Percentiles rank a stretch among this genome's conserved stretches.
Conservation (phyloP, 306 rosid genomes). For the Pterocarpus macrocarpus region DNA sequence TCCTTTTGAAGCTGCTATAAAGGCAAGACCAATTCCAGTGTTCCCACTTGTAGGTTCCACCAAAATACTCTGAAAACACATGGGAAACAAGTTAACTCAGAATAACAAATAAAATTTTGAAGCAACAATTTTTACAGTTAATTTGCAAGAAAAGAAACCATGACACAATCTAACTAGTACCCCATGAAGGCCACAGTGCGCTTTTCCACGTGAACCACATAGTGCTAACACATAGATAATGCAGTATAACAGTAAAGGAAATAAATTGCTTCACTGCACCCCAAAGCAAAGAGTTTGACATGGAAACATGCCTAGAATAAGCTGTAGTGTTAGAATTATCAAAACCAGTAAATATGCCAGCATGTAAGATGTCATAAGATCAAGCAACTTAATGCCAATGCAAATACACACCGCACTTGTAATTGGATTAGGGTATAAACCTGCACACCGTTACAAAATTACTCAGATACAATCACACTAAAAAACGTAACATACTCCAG, state of each 20-base stretch:
- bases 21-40: conserved; percentile 99
- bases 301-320: conserved; percentile 12
- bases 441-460: background rate
- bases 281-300: conserved; percentile 21
- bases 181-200: background rate
- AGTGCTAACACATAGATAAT: background rate
- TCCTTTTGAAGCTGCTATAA: conserved; percentile 97
- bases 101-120: conserved; percentile 35
- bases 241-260: conserved; percentile 19
- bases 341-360: conserved; percentile 21
- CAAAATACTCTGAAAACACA: conserved; percentile 70
- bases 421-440: conserved; percentile 18
- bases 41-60: conserved; percentile 99
- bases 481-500: conserved; percentile 18
- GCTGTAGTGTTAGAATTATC: conserved; percentile 38
- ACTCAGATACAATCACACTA: background rate
- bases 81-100: conserved; percentile 43
- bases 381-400: background rate
- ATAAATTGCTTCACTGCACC: conserved; percentile 11
- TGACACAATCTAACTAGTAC: background rate
- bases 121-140: conserved; percentile 33
- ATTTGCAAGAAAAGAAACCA: conserved; percentile 38
- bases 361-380: conserved; percentile 12
- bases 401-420: background rate
- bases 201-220: conserved; percentile 1